Base-by-base conservation (phyloP, 352 stramenopile species). In the Lagenidium giganteum region DNA sequence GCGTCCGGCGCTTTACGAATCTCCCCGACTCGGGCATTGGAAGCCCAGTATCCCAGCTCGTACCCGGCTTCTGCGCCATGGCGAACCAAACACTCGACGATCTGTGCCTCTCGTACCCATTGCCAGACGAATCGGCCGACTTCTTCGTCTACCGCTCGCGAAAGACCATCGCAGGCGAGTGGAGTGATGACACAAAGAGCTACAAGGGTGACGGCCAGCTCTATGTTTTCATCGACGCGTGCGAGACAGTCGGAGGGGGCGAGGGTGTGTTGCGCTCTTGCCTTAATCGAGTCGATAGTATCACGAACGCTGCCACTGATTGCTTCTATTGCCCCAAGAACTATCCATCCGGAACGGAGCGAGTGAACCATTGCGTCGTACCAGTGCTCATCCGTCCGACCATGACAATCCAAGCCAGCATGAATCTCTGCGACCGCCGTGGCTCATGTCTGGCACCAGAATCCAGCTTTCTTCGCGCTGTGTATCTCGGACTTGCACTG, bases 301-400 rank as follows among this genome's bases (percentile, higher is more conserved):
- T 43, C 25, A n/a, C 16, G 29, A 8, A 41, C 18, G 17, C 41
- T 5, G 32, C 27, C n/a, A 47, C 1, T 3, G 43, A 44, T 12
- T 86, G 68, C 28, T 83, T 82, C 38, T 64, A 61, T 26, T 83
- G 70, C 11, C 68, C 68, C 0, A 63, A 61, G 22, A 75, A 75
- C 38, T 57, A 61, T 50, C 42, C 14, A 52, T 50, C 39, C 34
- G 41, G 3, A 44, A 29, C 18, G 29, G 54, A 34, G 42, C 47
- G 6, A 20, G 35, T 20, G 5, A 34, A 58, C 39, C 45, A 40
- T 8, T 77, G 70, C 42, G 36, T 8, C n/a, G 56, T 54, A 5
- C 37, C 65, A 3, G 34, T 48, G 3, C 3, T n/a, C 0, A 57
- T 83, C 22, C 47, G 40, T 5, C 54, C 55, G n/a, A 48, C 38